phyloP scores from a whole-genome alignment of 345 rosid species.

The Dovyalis caffra region DNA sequence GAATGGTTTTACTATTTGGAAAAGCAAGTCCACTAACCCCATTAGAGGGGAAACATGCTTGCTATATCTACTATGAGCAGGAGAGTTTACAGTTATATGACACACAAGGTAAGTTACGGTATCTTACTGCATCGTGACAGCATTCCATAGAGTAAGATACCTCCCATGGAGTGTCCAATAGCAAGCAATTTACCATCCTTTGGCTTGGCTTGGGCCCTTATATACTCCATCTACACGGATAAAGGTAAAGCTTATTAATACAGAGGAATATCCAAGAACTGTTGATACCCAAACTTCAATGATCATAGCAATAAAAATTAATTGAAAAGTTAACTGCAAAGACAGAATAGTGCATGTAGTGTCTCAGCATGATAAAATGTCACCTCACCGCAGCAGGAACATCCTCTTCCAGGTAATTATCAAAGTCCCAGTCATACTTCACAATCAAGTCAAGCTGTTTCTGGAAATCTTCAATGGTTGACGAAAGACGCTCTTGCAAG shows the following conservation, averaged over 20 bases:
- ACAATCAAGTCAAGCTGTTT: slow-evolving; percentile 87
- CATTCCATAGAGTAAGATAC: slow-evolving; percentile 69
- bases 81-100: not conserved
- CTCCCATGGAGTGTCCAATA: slow-evolving; percentile 85
- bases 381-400: slow-evolving; percentile 98
- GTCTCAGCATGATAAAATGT: slow-evolving; percentile 39
- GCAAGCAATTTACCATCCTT: slow-evolving; percentile 68
- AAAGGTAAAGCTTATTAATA: slow-evolving; percentile 5
- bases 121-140: slow-evolving; percentile 58
- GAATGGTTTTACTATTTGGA: not conserved
- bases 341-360: slow-evolving; percentile 19
- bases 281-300: not conserved
- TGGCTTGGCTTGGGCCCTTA: slow-evolving; percentile 49
- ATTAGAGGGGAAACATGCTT: not conserved
- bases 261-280: not conserved
- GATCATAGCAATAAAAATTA: not conserved
- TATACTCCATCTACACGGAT: slow-evolving; percentile 56
- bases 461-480: slow-evolving; percentile 86
- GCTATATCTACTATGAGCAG: not conserved
- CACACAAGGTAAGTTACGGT: not conserved
- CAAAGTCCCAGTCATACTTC: slow-evolving; percentile 96
- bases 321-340: not conserved
- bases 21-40: not conserved
- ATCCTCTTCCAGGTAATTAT: slow-evolving; percentile 90
- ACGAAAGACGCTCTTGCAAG: slow-evolving; percentile 73